Evolutionary conservation across 495 filamentous ascomycete species (phyloP).

Genomic region (Pyrenula aspistea): DNA sequence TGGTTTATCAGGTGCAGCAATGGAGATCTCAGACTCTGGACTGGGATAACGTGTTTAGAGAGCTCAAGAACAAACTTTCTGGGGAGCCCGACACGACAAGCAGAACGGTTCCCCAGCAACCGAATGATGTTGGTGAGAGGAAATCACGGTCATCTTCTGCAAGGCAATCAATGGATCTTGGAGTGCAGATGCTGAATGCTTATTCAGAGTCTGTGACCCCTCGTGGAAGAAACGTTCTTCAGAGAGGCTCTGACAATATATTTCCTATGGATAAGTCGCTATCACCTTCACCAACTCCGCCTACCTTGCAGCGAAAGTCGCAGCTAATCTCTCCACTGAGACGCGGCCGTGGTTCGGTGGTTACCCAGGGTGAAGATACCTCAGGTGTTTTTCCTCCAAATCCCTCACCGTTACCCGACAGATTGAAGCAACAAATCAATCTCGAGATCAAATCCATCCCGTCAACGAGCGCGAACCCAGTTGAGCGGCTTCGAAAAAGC

Average conservation of each 20-base stretch:
- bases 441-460: background rate
- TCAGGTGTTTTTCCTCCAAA: background rate
- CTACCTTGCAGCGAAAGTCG: slow-evolving; percentile 4
- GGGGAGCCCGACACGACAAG: slow-evolving; percentile 38
- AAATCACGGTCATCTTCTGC: slow-evolving; percentile 5
- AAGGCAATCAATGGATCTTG: slow-evolving; percentile 12
- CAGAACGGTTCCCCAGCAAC: slow-evolving; percentile 11
- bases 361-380: background rate
- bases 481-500: background rate
- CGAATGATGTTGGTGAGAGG: slow-evolving; percentile 10
- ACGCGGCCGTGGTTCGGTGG: background rate
- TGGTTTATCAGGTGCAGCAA: slow-evolving; percentile 51
- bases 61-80: background rate
- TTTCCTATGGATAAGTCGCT: slow-evolving; percentile 1
- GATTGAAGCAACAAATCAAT: background rate
- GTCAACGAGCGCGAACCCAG: background rate
- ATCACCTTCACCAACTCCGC: slow-evolving; percentile 10
- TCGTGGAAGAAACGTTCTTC: slow-evolving; percentile 10
- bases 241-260: background rate
- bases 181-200: background rate
- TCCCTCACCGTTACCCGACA: background rate
- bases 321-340: slow-evolving; percentile 17
- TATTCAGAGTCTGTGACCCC: background rate
- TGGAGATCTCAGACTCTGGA: slow-evolving; percentile 61
- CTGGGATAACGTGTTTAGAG: slow-evolving; percentile 64